phyloP scores from a whole-genome alignment of 768 basidiomycete species.

The Trametes maxima region DNA sequence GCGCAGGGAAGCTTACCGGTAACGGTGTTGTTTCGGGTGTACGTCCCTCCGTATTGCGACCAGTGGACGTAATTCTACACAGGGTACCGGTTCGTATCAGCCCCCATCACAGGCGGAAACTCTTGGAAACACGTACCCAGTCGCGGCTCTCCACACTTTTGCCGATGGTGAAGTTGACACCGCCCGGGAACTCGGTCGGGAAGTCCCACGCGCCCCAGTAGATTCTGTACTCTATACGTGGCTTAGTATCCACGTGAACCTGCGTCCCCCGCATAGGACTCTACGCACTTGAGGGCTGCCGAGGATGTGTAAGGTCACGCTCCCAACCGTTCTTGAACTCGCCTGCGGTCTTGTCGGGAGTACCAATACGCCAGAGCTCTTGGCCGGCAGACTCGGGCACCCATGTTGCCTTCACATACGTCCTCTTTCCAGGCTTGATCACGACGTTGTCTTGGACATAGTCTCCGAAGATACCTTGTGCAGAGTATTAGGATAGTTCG shows the following conservation, averaged over 20 bases:
- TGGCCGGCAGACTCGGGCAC: slow-evolving; percentile 27
- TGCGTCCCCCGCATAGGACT: not conserved
- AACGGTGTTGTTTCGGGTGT: slow-evolving; percentile 25
- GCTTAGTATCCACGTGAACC: not conserved
- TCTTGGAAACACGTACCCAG: slow-evolving; percentile 17
- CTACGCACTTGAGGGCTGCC: slow-evolving; percentile 22
- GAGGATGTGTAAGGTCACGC: slow-evolving; percentile 25
- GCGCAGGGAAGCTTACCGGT: slow-evolving; percentile 21
- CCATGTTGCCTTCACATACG: slow-evolving; percentile 25
- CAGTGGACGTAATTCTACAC: slow-evolving; percentile 34
- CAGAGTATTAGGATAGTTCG: not conserved
- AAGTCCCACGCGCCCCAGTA: slow-evolving; percentile 37
- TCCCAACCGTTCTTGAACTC: slow-evolving; percentile 32
- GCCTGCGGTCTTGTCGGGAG: slow-evolving; percentile 32
- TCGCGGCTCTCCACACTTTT: slow-evolving; percentile 26
- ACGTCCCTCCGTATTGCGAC: slow-evolving; percentile 33
- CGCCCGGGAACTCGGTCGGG: slow-evolving; percentile 32
- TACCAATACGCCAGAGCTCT: slow-evolving; percentile 34
- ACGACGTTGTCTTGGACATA: slow-evolving; percentile 29
- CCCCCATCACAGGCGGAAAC: not conserved
- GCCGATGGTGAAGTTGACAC: slow-evolving; percentile 36
- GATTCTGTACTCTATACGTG: slow-evolving; percentile 24
- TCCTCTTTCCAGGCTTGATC: slow-evolving; percentile 20
- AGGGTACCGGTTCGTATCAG: not conserved
- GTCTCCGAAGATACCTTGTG: slow-evolving; percentile 32